These are phyloP conservation scores for Gymnopus androsaceus DNA, from an alignment of 1,284 basidiomycete genomes.

Conservation along the genomic window DNA sequence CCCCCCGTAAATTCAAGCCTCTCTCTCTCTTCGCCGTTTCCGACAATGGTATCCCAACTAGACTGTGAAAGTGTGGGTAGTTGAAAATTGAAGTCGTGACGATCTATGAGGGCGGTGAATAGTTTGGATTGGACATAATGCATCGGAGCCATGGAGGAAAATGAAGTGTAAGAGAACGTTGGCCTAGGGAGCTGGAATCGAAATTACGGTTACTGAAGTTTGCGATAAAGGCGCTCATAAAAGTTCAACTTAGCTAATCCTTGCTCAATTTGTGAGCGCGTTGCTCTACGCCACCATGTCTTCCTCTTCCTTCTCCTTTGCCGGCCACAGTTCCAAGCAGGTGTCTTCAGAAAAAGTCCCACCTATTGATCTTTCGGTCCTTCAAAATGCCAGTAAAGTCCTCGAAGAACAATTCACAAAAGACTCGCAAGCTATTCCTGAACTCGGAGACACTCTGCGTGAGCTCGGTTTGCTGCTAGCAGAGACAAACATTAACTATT, in stretches of 20 bases:
- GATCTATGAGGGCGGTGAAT: slow-evolving; percentile 1
- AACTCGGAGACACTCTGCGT: slow-evolving; percentile 67
- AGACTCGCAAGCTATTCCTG: slow-evolving; percentile 72
- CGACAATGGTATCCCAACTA: slow-evolving; percentile 21
- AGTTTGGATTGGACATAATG: neutral
- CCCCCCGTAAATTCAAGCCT: slow-evolving; percentile 27
- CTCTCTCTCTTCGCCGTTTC: slow-evolving; percentile 21
- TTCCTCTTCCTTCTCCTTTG: neutral
- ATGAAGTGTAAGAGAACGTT: no score
- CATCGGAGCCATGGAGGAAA: neutral
- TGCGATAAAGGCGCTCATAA: neutral
- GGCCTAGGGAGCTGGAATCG: no score
- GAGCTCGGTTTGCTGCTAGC: slow-evolving; percentile 26
- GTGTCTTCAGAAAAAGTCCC: slow-evolving; percentile 28
- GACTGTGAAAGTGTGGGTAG: slow-evolving; percentile 24
- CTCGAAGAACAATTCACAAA: slow-evolving; percentile 68
- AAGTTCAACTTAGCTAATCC: neutral
- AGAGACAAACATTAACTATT: neutral
- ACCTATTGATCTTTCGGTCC: slow-evolving; percentile 58
- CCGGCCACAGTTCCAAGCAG: neutral
- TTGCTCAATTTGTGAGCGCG: slow-evolving; percentile 7
- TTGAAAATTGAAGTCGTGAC: slow-evolving; percentile 6
- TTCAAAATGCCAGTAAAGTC: slow-evolving; percentile 66
- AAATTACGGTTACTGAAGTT: no score
- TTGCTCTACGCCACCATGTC: slow-evolving; percentile 10